Conservation (phyloP, 2,329 filamentous ascomycete species). For the Calonectria montana region DNA sequence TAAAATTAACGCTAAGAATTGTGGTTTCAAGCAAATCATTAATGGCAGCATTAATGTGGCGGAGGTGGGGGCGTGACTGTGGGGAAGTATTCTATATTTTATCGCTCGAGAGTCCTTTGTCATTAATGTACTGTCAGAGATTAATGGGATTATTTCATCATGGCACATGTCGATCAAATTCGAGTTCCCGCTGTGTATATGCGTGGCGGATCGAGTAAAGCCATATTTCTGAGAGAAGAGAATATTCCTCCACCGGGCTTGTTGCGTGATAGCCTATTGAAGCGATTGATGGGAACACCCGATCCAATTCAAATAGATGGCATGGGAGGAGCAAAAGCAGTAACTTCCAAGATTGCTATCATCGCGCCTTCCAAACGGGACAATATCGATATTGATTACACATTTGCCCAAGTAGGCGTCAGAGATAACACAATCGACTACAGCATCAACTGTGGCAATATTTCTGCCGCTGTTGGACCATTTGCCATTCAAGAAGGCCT, state of each 20-base stretch:
- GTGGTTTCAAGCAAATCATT: no score
- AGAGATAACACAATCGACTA: neutral
- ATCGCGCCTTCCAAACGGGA: neutral
- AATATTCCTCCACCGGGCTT: neutral
- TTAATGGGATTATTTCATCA: neutral
- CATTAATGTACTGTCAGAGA: neutral
- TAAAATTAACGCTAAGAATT: no score
- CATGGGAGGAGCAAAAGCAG: neutral
- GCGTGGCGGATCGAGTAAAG: neutral
- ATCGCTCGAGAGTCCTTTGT: no score
- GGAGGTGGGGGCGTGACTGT: neutral
- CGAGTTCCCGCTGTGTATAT: neutral
- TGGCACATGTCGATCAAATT: neutral
- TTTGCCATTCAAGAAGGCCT: neutral
- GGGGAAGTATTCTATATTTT: neutral
- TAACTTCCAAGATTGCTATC: neutral
- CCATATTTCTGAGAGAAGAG: neutral
- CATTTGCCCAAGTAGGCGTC: neutral
- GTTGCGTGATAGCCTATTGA: neutral
- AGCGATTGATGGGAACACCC: neutral
- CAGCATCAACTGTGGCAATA: neutral
- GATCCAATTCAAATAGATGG: neutral
- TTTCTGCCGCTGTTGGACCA: neutral
- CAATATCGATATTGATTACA: neutral
- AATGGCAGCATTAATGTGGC: no score